Percentiles rank a stretch among this genome's conserved stretches.
phyloP scores from a whole-genome alignment of 352 stramenopile genomes.

The Blastocystis sp. region DNA sequence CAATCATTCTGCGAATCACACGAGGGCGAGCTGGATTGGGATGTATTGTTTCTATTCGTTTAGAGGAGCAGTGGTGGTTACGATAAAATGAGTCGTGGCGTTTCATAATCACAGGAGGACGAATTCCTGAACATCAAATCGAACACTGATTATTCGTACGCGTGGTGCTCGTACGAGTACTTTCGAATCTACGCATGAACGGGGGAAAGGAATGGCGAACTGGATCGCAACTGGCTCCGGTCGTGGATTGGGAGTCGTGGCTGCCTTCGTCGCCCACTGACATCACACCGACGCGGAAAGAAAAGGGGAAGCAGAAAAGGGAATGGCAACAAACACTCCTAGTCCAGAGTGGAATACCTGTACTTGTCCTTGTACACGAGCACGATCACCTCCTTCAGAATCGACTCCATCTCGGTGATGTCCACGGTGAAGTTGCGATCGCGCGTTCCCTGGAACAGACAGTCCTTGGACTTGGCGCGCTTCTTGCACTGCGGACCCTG shows the following conservation, averaged over 20 bases:
- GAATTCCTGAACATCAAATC: not conserved
- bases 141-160: not conserved
- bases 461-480: not conserved
- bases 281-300: too few species aligned
- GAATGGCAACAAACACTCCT: too few species aligned
- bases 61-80: too few species aligned
- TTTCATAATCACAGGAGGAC: too few species aligned
- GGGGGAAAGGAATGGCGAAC: not conserved
- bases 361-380: conserved; percentile 1
- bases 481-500: conserved; percentile 11
- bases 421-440: conserved; percentile 21
- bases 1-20: not conserved
- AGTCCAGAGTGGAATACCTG: too few species aligned
- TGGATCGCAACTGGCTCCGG: not conserved
- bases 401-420: not conserved
- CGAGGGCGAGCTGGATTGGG: too few species aligned
- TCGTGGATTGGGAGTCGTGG: too few species aligned
- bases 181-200: not conserved
- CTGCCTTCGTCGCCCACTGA: too few species aligned
- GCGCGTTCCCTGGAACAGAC: not conserved
- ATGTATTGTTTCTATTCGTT: too few species aligned
- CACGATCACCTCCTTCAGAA: not conserved
- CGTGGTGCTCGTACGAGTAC: not conserved
- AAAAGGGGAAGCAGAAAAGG: too few species aligned
- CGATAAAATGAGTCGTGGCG: too few species aligned